Conservation (phyloP, 2,329 filamentous ascomycete species). For the Biscogniauxia mediterranea region DNA sequence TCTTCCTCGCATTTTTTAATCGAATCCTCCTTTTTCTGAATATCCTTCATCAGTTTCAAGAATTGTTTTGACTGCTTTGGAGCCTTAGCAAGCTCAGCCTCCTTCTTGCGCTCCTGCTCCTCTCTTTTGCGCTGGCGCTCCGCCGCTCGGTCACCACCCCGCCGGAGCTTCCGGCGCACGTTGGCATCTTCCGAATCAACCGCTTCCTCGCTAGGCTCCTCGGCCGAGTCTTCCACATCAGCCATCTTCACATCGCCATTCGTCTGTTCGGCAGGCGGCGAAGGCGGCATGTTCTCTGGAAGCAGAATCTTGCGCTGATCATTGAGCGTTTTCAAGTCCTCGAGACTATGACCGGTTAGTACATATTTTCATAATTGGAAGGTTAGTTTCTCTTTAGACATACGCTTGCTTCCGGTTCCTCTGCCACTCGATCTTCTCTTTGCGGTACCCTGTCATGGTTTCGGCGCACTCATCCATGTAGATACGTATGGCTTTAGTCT, state of each 20-base stretch:
- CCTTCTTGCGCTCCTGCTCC: slow-evolving; percentile 67
- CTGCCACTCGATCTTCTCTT: slow-evolving; percentile 93
- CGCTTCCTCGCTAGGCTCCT: slow-evolving; percentile 58
- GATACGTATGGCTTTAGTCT: slow-evolving; percentile 80
- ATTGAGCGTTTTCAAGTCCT: slow-evolving; percentile 69
- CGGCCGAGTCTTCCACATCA: slow-evolving; percentile 62
- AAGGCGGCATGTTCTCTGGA: slow-evolving; percentile 69
- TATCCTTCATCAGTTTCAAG: slow-evolving; percentile 81
- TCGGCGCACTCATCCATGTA: slow-evolving; percentile 92
- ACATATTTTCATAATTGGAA: not conserved
- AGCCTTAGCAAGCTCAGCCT: slow-evolving; percentile 64
- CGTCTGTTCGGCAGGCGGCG: slow-evolving; percentile 48
- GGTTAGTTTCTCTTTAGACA: slow-evolving; percentile 31
- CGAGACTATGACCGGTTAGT: slow-evolving; percentile 50
- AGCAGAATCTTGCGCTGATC: slow-evolving; percentile 71
- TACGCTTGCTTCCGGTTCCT: slow-evolving; percentile 68
- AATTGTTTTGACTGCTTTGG: slow-evolving; percentile 85
- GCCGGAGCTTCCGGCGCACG: slow-evolving; percentile 52
- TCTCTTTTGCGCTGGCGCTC: slow-evolving; percentile 77
- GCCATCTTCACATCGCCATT: slow-evolving; percentile 61
- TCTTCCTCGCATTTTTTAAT: slow-evolving; percentile 82
- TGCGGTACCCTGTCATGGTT: slow-evolving; percentile 91
- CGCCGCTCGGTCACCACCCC: slow-evolving; percentile 65
- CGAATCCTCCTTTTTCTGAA: slow-evolving; percentile 79
- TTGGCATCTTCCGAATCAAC: slow-evolving; percentile 66